Evolutionary conservation across 306 rosid species (phyloP).

Genomic region (Pterocarpus macrocarpus): DNA sequence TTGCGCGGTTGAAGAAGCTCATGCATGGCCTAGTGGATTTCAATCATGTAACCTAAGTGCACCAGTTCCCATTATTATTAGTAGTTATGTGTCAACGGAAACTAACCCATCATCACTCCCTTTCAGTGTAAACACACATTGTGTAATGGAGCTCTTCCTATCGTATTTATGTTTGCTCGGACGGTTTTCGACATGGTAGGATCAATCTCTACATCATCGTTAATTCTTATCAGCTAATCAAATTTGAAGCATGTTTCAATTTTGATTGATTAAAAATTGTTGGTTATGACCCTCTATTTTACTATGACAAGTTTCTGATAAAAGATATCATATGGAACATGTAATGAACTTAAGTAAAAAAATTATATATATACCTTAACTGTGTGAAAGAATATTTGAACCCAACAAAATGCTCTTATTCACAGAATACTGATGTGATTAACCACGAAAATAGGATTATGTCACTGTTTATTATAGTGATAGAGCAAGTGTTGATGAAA

Average conservation of each 20-base stretch:
- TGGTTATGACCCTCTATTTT: neutral
- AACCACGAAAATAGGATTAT: slow-evolving; percentile 31
- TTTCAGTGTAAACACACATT: neutral
- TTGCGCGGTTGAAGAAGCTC: slow-evolving; percentile 10
- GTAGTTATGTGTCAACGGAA: neutral
- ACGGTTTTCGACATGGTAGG: neutral
- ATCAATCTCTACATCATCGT: slow-evolving; percentile 18
- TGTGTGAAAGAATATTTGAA: neutral
- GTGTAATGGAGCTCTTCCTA: neutral
- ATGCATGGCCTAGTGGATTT: slow-evolving; percentile 37
- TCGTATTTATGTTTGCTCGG: neutral
- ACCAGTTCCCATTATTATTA: neutral
- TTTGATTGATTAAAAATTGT: neutral
- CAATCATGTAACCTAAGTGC: slow-evolving; percentile 6
- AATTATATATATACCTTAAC: no score
- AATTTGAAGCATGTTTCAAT: neutral
- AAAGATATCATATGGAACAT: no score
- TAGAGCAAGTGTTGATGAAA: neutral
- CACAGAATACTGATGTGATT: slow-evolving; percentile 41
- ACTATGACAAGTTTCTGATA: no score
- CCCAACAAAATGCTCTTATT: neutral
- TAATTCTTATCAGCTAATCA: neutral
- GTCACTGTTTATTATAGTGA: neutral
- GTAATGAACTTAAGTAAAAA: no score
- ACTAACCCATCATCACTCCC: neutral